These are phyloP conservation scores for Penicillium waksmanii DNA, from an alignment of 495 filamentous ascomycete species.

Conservation along the genomic window DNA sequence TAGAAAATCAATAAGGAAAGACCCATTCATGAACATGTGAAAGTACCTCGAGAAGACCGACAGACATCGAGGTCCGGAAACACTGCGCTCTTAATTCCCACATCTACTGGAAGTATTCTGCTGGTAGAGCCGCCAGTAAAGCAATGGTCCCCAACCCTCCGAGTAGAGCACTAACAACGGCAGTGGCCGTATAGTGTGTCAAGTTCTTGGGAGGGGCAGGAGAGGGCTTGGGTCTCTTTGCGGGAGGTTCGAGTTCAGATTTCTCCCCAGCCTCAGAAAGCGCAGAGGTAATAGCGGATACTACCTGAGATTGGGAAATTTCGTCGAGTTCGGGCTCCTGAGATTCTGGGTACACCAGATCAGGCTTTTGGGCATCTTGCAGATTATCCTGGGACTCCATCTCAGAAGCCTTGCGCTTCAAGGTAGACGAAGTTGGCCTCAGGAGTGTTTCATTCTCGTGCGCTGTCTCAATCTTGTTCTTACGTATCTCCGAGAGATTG, in stretches of 20 bases:
- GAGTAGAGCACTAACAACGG: slow-evolving; percentile 47
- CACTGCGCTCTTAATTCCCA: slow-evolving; percentile 2
- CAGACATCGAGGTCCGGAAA: neutral
- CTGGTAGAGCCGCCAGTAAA: slow-evolving; percentile 48
- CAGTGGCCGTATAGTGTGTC: slow-evolving; percentile 47
- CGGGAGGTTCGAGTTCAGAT: slow-evolving; percentile 22
- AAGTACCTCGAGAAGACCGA: neutral
- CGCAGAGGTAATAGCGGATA: slow-evolving; percentile 24
- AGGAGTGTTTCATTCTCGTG: neutral
- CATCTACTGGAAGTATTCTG: slow-evolving; percentile 41
- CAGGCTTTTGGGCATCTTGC: slow-evolving; percentile 14
- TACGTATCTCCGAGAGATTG: neutral
- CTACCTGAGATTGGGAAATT: slow-evolving; percentile 15
- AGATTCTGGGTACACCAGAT: slow-evolving; percentile 15
- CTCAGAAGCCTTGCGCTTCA: slow-evolving; percentile 44
- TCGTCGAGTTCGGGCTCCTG: slow-evolving; percentile 33
- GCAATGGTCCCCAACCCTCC: slow-evolving; percentile 56
- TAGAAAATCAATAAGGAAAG: neutral
- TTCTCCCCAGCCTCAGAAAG: slow-evolving; percentile 13
- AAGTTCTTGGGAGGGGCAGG: slow-evolving; percentile 23
- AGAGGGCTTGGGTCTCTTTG: slow-evolving; percentile 38
- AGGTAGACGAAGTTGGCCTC: neutral
- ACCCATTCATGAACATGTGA: neutral
- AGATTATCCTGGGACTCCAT: slow-evolving; percentile 22
- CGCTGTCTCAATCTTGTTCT: neutral